A percentile compares a stretch with the other conserved stretches of the same genome.
phyloP scores from a whole-genome alignment of 2,329 filamentous ascomycete species.

The Botryotinia narcissicola region DNA sequence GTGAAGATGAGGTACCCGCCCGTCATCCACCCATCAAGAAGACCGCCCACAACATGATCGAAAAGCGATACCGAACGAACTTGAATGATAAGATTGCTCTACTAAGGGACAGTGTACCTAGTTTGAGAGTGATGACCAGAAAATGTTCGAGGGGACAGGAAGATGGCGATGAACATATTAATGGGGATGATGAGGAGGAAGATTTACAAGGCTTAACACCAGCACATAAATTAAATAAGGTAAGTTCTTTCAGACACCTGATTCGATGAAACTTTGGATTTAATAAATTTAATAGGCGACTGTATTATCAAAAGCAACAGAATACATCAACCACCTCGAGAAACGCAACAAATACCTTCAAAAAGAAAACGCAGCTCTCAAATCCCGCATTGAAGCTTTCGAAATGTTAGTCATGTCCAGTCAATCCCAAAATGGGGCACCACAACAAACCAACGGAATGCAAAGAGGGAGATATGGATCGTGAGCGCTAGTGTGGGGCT shows the following conservation, averaged over 20 bases:
- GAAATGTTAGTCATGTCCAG: constrained; percentile 72
- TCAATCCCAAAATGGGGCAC: constrained; percentile 19
- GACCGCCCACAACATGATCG: constrained; percentile 81
- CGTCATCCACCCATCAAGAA: constrained; percentile 59
- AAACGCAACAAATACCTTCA: constrained; percentile 79
- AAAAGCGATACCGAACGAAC: constrained; percentile 81
- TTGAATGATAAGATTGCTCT: constrained; percentile 81
- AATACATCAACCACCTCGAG: constrained; percentile 91
- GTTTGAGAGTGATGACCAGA: constrained; percentile 54
- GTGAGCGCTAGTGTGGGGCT: not conserved
- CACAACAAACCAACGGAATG: constrained; percentile 9
- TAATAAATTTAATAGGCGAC: constrained; percentile 29
- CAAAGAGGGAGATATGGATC: constrained; percentile 12
- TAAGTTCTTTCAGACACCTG: constrained; percentile 19
- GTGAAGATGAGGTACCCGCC: constrained; percentile 52
- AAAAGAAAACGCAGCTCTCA: constrained; percentile 78
- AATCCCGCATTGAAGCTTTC: constrained; percentile 72
- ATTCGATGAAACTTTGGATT: not conserved
- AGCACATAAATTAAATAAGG: constrained; percentile 70
- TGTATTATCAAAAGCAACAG: constrained; percentile 87
- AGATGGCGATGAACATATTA: constrained; percentile 30
- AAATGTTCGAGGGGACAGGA: constrained; percentile 53
- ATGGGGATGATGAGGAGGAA: constrained; percentile 45
- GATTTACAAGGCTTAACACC: constrained; percentile 59
- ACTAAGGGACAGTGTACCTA: constrained; percentile 70